Base-by-base conservation (phyloP, 202 grass and related monocot genomes). In the Miscanthus sacchariflorus region DNA sequence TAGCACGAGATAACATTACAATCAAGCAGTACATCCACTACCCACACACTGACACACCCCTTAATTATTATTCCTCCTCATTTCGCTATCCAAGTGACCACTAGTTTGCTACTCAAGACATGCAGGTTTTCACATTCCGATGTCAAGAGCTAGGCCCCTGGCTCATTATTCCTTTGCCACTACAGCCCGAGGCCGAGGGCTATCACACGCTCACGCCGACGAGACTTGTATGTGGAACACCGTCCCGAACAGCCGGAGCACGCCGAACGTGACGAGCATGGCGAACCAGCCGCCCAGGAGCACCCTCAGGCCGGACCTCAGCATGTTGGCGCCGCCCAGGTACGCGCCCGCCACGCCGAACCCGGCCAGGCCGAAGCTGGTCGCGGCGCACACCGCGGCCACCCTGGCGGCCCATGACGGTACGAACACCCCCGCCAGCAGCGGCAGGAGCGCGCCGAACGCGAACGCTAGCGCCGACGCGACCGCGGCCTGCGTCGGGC, bases 381-480 rank as follows among this genome's bases (percentile, higher is more conserved):
- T 94, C 25, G 87, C 90, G 15, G 74, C 92, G 48, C 86, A 91
- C 50, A 95, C 96, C 4, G 74, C 89, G 11, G 79, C 68, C 24
- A 94, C 50, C 79, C 96, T 93, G 1, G 67, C 63, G 2, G 23
- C 76, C 70, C 30, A 77, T 13, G 71, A 18, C 67, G 58, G 58
- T 0, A 98, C 43, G 83, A 98, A 92, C 38, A 87, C 91, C 17
- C 95, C 93, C 2, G 86, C 76, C 28, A 98, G 81, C 79, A 98
- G 83, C 23, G 95, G 95, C 87, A 95, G 56, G 46, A 95, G 30
- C 8, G 84, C 95, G 36, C 95, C 95, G 2, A 93, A 5, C 17
- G 86, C 78, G 85, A 98, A 98, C 40, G 95, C 93, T 68, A 95
- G 72, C 70, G 93, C 93, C 14, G 95, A 98, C 23, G 93, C 95